A percentile compares a stretch with the other conserved stretches of the same genome.
These are phyloP conservation scores for Aspergillus floridensis DNA, from an alignment of 2,329 filamentous ascomycete species.

Conservation along the genomic window DNA sequence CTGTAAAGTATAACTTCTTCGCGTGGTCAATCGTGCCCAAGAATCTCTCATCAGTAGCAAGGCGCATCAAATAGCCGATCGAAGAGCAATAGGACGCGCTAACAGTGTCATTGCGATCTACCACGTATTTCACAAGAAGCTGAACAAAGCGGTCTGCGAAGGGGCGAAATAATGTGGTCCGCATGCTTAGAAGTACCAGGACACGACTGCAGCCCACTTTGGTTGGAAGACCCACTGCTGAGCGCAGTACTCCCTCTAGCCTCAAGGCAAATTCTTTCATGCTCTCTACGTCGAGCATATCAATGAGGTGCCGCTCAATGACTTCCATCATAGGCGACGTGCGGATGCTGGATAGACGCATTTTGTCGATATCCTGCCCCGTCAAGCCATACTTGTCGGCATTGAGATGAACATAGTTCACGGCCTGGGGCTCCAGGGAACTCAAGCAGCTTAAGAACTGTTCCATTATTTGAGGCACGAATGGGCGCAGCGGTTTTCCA, in stretches of 20 bases:
- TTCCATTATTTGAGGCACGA: conserved; percentile 77
- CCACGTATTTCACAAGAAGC: conserved; percentile 73
- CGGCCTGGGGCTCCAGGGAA: conserved; percentile 79
- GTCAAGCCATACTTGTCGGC: conserved; percentile 80
- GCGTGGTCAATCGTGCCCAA: conserved; percentile 54
- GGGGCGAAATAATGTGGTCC: conserved; percentile 69
- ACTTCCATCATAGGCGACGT: conserved; percentile 88
- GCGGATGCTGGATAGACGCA: conserved; percentile 76
- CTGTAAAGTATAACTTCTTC: conserved; percentile 72
- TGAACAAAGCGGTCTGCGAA: conserved; percentile 75
- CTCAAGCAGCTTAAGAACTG: conserved; percentile 79
- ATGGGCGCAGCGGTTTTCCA: conserved; percentile 72
- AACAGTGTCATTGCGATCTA: conserved; percentile 93
- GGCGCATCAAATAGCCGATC: conserved; percentile 76
- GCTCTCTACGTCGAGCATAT: conserved; percentile 73
- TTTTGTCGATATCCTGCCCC: conserved; percentile 84
- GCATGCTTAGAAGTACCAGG: conserved; percentile 78
- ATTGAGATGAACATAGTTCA: conserved; percentile 92
- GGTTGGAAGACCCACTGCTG: conserved; percentile 83
- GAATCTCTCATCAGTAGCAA: conserved; percentile 59
- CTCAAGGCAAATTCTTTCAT: conserved; percentile 71
- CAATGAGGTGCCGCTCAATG: conserved; percentile 76
- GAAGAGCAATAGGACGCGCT: conserved; percentile 83
- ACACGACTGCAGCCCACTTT: conserved; percentile 89
- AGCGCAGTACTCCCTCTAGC: conserved; percentile 77